These are phyloP conservation scores for Abrus pulchellus DNA, from an alignment of 306 rosid genomes.

Conservation along the genomic window DNA sequence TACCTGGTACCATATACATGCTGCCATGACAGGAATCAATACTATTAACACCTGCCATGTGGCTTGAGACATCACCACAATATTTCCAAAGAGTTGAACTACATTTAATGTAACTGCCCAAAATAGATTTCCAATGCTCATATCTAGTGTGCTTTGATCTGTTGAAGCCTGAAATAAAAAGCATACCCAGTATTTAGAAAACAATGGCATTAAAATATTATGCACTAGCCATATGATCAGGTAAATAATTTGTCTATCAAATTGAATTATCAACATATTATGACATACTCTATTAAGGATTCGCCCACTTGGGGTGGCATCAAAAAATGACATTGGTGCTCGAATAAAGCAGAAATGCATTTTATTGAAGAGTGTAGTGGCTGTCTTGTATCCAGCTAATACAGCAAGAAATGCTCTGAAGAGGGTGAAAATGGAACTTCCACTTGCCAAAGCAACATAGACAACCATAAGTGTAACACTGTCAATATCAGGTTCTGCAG, in stretches of 20 bases:
- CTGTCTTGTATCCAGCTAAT: slow-evolving; percentile 72
- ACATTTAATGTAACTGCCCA: slow-evolving; percentile 12
- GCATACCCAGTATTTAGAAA: slow-evolving; percentile 2
- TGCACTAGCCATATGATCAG: slow-evolving; percentile 4
- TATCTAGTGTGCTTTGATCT: slow-evolving; percentile 54
- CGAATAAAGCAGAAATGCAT: slow-evolving; percentile 77
- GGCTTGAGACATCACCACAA: slow-evolving; percentile 50
- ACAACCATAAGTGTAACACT: slow-evolving; percentile 63
- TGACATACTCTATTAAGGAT: slow-evolving; percentile 67
- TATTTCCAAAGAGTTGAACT: slow-evolving; percentile 36
- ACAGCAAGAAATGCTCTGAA: slow-evolving; percentile 54
- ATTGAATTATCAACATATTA: slow-evolving; percentile 6
- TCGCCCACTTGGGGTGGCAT: slow-evolving; percentile 75
- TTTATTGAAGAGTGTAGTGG: slow-evolving; percentile 72
- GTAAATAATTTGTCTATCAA: slow-evolving; percentile 2
- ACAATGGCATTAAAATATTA: neutral
- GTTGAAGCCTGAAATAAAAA: slow-evolving; percentile 54
- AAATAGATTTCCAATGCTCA: slow-evolving; percentile 7
- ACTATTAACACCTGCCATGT: slow-evolving; percentile 50
- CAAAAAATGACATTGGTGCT: slow-evolving; percentile 89
- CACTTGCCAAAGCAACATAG: slow-evolving; percentile 71
- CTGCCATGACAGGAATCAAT: slow-evolving; percentile 58
- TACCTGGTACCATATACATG: slow-evolving; percentile 59
- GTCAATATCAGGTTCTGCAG: slow-evolving; percentile 53
- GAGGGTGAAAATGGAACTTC: slow-evolving; percentile 68